Base-by-base conservation (phyloP, 495 filamentous ascomycete genomes). In the Apodospora peruviana region DNA sequence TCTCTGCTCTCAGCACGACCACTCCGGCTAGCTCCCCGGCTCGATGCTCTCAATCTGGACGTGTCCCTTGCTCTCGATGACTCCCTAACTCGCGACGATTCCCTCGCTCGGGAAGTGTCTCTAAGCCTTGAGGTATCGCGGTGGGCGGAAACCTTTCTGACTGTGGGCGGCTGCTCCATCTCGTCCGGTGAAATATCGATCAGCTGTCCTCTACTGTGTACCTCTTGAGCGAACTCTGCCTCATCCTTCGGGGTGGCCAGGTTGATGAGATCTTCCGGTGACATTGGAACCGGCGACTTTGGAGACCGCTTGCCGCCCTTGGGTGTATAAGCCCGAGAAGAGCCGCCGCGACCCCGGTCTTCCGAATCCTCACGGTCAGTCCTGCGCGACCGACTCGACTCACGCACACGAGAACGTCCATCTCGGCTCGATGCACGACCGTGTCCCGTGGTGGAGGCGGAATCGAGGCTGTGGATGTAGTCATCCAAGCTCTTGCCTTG, bases 241-340 rank as follows among this genome's bases (percentile, higher is more conserved):
- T 55, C 42, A 14, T 67, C 52, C 24, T 59, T 72, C 1, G 69
- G 71, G 0, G 66, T 76, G 42, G 77, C 72, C 29, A 80, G 71
- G 53, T 74, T 78, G 56, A 81, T 79, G 55, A 87, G 55, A 50
- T 93, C 88, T 55, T 95, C 87, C 0, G 88, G 88, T 1, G 89
- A 91, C 90, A 96, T 95, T 16, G 89, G 87, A 11, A 94, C 80
- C 0, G 90, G 90, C 9, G 90, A 95, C 37, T 88, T 91, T 4
- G 90, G 90, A 5, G 90, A 95, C 4, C 88, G 77, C 60, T 95
- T 94, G 5, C 87, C 85, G 23, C 90, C 85, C 58, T 71, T 73
- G 45, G 68, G 65, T 34, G 82, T 86, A 52, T 89, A 87, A 52
- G 85, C 86, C 38, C 83, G 80, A 45, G 77, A 70, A 8, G 75